Evolutionary conservation across 768 basidiomycete species (phyloP), one percentile per base, ranked within the genome.

Genomic region (Amanita jacksonii): DNA sequence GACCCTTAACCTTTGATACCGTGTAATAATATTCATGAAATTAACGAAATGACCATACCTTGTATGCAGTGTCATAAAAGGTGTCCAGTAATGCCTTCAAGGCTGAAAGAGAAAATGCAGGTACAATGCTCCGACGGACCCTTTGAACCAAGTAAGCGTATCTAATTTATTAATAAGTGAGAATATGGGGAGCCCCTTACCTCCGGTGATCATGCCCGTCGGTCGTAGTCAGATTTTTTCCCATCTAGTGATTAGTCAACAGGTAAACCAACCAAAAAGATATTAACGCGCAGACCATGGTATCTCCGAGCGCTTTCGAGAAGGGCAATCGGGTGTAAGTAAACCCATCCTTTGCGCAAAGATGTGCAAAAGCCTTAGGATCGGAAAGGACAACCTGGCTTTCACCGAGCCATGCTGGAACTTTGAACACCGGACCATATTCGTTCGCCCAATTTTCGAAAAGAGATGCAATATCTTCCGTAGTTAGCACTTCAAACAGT

Each of bases 31-130:
- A n/a, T n/a, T n/a, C n/a, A n/a, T n/a, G n/a, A n/a, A n/a, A n/a
- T n/a, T n/a, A n/a, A n/a, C n/a, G n/a, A n/a, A 23, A 3, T 1
- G 8, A 6, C 42, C 35, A 3, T 28, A 71, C 76, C 66, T 74
- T 73, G 52, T 76, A 69, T 1, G 66, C 63, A 0, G 71, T 67
- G 47, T 76, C 73, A 43, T 66, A 72, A 55, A 76, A 77, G 2
- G 75, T 63, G 1, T 62, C 52, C 0, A 66, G 69, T 5, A 75
- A 52, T 23, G 56, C 63, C 12, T 72, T 65, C 35, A 77, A 71
- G 1, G 71, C 68, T 1, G 70, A 63, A 50, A 69, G 73, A 52
- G 67, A 73, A 53, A 77, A 77, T 0, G 73, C 73, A 1, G 74
- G 72, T 0, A 70, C 66, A 5, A 76, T 53, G 0, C 70, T 28